These are phyloP conservation scores for Arthrobotrys musiformis DNA, from an alignment of 2,329 filamentous ascomycete genomes.

Conservation along the genomic window DNA sequence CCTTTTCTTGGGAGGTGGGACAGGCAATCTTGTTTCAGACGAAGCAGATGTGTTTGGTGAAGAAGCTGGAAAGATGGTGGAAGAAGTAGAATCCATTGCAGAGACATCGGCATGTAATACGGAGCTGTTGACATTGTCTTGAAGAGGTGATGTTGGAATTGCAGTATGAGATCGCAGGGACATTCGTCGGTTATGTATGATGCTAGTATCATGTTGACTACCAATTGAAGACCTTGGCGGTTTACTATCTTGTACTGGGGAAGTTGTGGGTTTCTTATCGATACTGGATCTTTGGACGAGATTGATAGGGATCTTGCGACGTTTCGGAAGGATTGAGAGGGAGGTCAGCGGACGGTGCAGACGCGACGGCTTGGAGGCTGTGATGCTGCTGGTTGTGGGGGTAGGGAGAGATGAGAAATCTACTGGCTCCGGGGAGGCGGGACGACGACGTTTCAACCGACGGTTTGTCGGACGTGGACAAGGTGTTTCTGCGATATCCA, in stretches of 20 bases:
- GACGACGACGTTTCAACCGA: constrained; percentile 38
- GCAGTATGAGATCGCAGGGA: constrained; percentile 40
- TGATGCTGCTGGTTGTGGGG: constrained; percentile 9
- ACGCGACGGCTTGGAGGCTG: background rate
- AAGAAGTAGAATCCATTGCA: constrained; percentile 38
- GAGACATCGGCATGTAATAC: constrained; percentile 35
- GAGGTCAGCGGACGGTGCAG: constrained; percentile 24
- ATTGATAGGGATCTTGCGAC: constrained; percentile 35
- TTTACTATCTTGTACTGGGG: too few relatives aligned
- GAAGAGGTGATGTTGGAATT: constrained; percentile 1
- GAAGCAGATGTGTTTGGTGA: constrained; percentile 49
- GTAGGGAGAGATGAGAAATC: constrained; percentile 18
- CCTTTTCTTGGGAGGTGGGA: constrained; percentile 30
- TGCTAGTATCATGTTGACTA: background rate
- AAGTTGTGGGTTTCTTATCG: constrained; percentile 1
- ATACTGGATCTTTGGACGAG: background rate
- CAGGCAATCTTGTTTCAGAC: background rate
- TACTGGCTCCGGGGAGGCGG: constrained; percentile 27
- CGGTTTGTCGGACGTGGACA: constrained; percentile 22
- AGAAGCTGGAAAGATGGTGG: constrained; percentile 38
- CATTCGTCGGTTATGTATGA: constrained; percentile 13
- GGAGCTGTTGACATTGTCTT: constrained; percentile 19
- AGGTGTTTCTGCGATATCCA: constrained; percentile 48
- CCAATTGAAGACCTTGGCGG: background rate
- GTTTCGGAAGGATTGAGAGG: constrained; percentile 37